Percentiles rank a stretch among this genome's conserved stretches.
Conservation (phyloP, 2,329 filamentous ascomycete species). For the Fusarium burgessii region DNA sequence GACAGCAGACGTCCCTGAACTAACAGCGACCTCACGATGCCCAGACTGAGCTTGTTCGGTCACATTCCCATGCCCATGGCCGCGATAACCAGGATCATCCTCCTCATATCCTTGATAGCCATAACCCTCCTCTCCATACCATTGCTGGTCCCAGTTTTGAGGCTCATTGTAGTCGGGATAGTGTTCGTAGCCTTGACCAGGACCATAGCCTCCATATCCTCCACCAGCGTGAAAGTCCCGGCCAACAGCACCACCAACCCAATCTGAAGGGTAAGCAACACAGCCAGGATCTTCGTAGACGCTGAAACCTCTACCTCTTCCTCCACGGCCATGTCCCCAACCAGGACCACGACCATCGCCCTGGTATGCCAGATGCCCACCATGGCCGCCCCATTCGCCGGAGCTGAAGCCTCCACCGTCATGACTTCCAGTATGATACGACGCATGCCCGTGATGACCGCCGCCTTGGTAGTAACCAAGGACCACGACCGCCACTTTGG, state of each 20-base stretch:
- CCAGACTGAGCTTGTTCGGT: background rate
- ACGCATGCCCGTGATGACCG: no score
- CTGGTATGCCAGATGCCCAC: background rate
- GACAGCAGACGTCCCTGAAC: rapidly evolving
- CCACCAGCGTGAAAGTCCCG: background rate
- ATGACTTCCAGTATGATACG: background rate
- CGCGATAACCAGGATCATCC: background rate
- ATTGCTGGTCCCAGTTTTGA: background rate
- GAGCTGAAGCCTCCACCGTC: no score
- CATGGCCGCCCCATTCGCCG: background rate
- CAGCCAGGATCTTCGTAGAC: background rate
- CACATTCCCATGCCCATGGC: background rate
- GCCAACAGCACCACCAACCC: background rate
- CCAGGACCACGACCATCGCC: background rate
- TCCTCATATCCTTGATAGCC: background rate
- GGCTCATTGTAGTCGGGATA: background rate
- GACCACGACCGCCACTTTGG: no score
- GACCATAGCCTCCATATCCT: background rate
- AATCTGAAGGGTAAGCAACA: background rate
- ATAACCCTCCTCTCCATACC: background rate
- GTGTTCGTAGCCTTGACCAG: background rate
- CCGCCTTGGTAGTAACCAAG: no score
- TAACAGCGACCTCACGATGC: background rate
- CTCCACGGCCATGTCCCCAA: background rate
- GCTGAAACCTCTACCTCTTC: background rate